Evolutionary conservation across 2,329 filamentous ascomycete genomes (phyloP).

Genomic region (Alternaria atra): DNA sequence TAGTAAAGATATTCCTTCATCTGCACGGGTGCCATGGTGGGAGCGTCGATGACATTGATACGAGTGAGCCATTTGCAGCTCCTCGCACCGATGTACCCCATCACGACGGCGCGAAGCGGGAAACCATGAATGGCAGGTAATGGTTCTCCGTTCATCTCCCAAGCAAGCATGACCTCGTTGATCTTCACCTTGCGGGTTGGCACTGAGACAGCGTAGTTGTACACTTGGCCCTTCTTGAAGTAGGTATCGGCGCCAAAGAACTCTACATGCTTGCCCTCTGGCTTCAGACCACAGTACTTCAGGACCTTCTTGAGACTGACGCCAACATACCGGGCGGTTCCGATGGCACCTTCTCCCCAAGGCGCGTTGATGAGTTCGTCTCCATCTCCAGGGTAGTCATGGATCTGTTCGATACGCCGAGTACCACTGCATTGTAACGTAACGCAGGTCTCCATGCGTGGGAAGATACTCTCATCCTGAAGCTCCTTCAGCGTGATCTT

Average conservation of each 20-base stretch:
- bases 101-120: constrained; percentile 69
- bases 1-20: constrained; percentile 74
- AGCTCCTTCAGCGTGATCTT: constrained; percentile 67
- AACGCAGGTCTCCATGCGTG: constrained; percentile 65
- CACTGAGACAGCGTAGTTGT: constrained; percentile 74
- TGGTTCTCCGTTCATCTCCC: constrained; percentile 75
- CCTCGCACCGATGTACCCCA: constrained; percentile 73
- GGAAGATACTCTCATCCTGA: constrained; percentile 67
- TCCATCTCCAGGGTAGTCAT: constrained; percentile 71
- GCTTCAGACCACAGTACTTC: constrained; percentile 70
- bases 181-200: constrained; percentile 73
- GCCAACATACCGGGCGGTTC: constrained; percentile 70
- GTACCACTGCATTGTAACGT: constrained; percentile 76
- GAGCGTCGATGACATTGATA: constrained; percentile 67
- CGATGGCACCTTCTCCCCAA: constrained; percentile 67
- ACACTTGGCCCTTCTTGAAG: constrained; percentile 71
- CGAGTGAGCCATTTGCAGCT: constrained; percentile 71
- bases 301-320: constrained; percentile 74
- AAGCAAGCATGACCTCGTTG: constrained; percentile 72
- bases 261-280: constrained; percentile 69
- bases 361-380: constrained; percentile 63
- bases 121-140: constrained; percentile 73
- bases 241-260: constrained; percentile 77
- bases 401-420: constrained; percentile 73
- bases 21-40: constrained; percentile 69